phyloP scores from a whole-genome alignment of 2,329 filamentous ascomycete genomes.

The Sporothrix phasma region DNA sequence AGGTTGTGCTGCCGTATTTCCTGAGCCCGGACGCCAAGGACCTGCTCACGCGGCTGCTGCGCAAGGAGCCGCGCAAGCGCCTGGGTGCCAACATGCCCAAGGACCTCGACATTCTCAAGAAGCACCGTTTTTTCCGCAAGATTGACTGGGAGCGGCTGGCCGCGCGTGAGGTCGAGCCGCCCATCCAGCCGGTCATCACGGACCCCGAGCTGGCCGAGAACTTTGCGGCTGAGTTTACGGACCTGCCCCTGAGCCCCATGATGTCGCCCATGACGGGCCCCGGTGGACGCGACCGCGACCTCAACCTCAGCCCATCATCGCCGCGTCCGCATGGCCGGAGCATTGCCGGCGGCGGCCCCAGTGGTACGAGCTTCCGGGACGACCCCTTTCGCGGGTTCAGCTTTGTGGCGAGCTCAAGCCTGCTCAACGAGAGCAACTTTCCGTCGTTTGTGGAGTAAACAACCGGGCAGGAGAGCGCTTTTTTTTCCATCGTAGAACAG shows the following conservation, averaged over 20 bases:
- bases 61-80: slow-evolving; percentile 86
- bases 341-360: background rate
- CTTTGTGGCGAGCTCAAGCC: slow-evolving; percentile 49
- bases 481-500: background rate
- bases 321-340: background rate
- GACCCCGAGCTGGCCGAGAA: slow-evolving; percentile 96
- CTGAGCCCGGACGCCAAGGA: slow-evolving; percentile 89
- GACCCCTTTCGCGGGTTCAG: slow-evolving; percentile 56
- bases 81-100: slow-evolving; percentile 82
- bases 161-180: slow-evolving; percentile 70
- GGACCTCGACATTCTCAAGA: slow-evolving; percentile 76
- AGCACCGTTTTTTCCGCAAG: slow-evolving; percentile 91
- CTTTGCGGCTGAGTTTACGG: slow-evolving; percentile 87
- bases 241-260: slow-evolving; percentile 68
- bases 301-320: background rate
- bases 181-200: slow-evolving; percentile 87
- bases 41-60: slow-evolving; percentile 75
- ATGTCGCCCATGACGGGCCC: slow-evolving; percentile 30
- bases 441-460: slow-evolving; percentile 6
- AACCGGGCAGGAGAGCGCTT: background rate
- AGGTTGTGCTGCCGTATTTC: slow-evolving; percentile 81
- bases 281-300: slow-evolving; percentile 25
- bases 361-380: slow-evolving; percentile 32
- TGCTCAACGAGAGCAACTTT: slow-evolving; percentile 41
- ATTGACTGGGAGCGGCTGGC: slow-evolving; percentile 90